Evolutionary conservation across 2,329 filamentous ascomycete species (phyloP), one percentile per base, ranked within the genome.

Genomic region (Trichoderma sp.): DNA sequence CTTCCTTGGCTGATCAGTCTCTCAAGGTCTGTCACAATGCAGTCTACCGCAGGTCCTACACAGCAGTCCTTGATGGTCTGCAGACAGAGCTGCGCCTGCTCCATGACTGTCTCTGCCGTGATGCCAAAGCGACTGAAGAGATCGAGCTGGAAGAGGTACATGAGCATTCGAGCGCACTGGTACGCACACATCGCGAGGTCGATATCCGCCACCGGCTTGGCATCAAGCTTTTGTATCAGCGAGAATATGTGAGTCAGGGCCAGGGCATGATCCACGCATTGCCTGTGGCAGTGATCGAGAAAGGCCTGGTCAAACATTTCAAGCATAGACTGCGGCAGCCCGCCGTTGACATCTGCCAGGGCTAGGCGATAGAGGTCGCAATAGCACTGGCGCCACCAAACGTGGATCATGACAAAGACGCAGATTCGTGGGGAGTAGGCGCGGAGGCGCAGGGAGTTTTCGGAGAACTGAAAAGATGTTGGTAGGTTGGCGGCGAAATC

Each of bases 371-470:
- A 87, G 3, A 88, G 78, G 72, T 88, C 86, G 71, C 85, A 85
- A 72, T 87, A 82, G 68, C 86, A 88, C 70, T 87, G 86, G 32
- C 84, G 80, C 85, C 85, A 87, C 84, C 83, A 86, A 10, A 88
- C 80, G 71, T 88, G 86, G 11, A 87, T 87, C 85, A 87, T 87
- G 73, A 87, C 79, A 69, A 86, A 88, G 52, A 86, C 84, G 70
- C 85, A 86, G 5, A 88, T 81, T 4, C 86, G 80, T 2, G 85
- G 83, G 1, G 86, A 88, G 72, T 87, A 88, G 3, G 85, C 84
- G 6, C 86, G 83, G 28, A 88, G 78, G 16, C 85, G 82, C 4
- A 87, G 78, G 34, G 87, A 87, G 70, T 81, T 84, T 70, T 87
- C 85, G 13, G 85, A 87, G 75, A 86, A 88, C 58, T 84, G 84